Evolutionary conservation across 768 basidiomycete species (phyloP), one percentile per base, ranked within the genome.

Genomic region (Ramaria rubella): DNA sequence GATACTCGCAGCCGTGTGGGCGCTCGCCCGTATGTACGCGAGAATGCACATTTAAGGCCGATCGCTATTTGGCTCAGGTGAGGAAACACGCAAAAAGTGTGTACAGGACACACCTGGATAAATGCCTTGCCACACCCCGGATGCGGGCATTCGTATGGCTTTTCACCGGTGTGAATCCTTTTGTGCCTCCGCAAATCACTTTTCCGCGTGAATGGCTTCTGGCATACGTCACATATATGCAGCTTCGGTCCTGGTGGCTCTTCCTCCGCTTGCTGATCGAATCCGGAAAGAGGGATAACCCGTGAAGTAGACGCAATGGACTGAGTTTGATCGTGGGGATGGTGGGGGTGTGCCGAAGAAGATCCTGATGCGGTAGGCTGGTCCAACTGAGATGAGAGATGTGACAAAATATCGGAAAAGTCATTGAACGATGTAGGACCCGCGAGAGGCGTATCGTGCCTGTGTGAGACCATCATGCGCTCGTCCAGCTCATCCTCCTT

Each of bases 11-110:
- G 49, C 77, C 81, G 68, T 95, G 93, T 9, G 93, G 93, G 64
- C 91, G 90, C 73, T 95, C 93, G 36, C 93, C 93, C 4, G 93
- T 94, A 67, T 95, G 93, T 2, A 92, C 90, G 19, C 93, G 84
- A 50, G 79, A 76, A 68, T 95, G 93, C 1, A 95, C 92, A 59
- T 90, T 89, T 57, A 95, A 74, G 26, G 92, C 92, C 19, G 91
- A 94, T 53, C 90, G 83, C 88, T 95, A 68, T 59, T 58, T 60
- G 62, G 51, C 44, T 33, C 27, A 44, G 59, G 24, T 38, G 8
- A 53, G 48, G 12, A 30, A 23, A 40, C n/a, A 48, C 27, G 29
- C 21, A 43, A 34, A 31, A 57, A 7, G 42, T 33, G 31, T 40
- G n/a, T 26, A 23, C 5, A 26, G 24, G 30, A 64, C 69, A 54